Percentiles rank a stretch among this genome's conserved stretches.
phyloP scores from a whole-genome alignment of 1,284 basidiomycete genomes.

The Hypsizygus ulmarius region DNA sequence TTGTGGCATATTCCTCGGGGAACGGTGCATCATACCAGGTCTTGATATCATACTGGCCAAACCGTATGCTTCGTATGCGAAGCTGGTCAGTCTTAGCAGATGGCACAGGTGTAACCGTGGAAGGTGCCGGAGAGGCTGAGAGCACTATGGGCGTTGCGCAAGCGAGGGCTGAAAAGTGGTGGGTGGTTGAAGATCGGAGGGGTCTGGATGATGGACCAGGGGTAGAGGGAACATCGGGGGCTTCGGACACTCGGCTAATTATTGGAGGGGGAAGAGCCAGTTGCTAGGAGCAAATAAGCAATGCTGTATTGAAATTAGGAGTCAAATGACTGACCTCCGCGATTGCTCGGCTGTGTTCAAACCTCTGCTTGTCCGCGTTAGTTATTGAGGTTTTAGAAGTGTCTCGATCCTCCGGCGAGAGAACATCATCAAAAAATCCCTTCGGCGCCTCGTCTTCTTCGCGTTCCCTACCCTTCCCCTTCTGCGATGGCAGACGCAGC shows the following conservation, averaged over 20 bases:
- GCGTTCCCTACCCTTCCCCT: slow-evolving; percentile 56
- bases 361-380: slow-evolving; percentile 70
- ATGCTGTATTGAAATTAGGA: slow-evolving; percentile 1
- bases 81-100: slow-evolving; percentile 40
- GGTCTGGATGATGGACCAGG: slow-evolving; percentile 61
- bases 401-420: slow-evolving; percentile 73
- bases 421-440: slow-evolving; percentile 82
- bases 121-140: slow-evolving; percentile 37
- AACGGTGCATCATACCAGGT: slow-evolving; percentile 99
- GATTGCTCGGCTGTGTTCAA: slow-evolving; percentile 66
- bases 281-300: slow-evolving; percentile 32
- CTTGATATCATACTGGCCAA: slow-evolving; percentile 93
- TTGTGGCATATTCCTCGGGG: slow-evolving; percentile 94
- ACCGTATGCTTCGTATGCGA: slow-evolving; percentile 85
- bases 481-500: slow-evolving; percentile 50
- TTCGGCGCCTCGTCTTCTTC: slow-evolving; percentile 51
- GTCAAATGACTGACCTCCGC: slow-evolving; percentile 59
- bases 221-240: slow-evolving; percentile 39
- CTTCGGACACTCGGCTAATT: slow-evolving; percentile 30
- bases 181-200: slow-evolving; percentile 53
- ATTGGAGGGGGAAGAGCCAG: slow-evolving; percentile 39
- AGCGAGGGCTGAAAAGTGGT: slow-evolving; percentile 28
- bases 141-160: slow-evolving; percentile 22
- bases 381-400: slow-evolving; percentile 68
- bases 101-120: slow-evolving; percentile 31